phyloP scores from a whole-genome alignment of 371 early-diverging fungal genomes.

The Gilbertella persicaria region DNA sequence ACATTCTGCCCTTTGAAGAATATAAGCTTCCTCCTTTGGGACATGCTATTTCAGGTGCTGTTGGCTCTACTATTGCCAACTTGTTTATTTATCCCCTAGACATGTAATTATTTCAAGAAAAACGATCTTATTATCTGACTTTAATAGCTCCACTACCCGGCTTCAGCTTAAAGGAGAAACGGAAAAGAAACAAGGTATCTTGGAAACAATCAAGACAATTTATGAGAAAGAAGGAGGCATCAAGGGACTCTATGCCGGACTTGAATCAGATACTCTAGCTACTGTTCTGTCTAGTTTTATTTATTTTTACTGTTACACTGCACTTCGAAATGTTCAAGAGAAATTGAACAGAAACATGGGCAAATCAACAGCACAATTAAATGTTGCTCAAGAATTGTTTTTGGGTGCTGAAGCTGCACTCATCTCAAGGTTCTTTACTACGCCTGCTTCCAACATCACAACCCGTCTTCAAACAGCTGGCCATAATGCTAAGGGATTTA shows the following conservation, averaged over 20 bases:
- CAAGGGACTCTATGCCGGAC: conserved; percentile 55
- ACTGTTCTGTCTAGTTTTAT: conserved; percentile 61
- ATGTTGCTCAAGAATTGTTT: conserved; percentile 58
- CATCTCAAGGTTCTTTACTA: conserved; percentile 60
- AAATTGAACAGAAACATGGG: conserved; percentile 43
- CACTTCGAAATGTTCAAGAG: conserved; percentile 58
- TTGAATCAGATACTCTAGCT: conserved; percentile 59
- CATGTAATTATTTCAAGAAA: conserved; percentile 39
- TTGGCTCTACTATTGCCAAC: conserved; percentile 60
- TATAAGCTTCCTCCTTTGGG: conserved; percentile 63
- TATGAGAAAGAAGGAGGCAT: conserved; percentile 56
- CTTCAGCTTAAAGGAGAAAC: conserved; percentile 35
- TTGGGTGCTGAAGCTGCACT: conserved; percentile 64
- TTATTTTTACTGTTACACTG: conserved; percentile 64
- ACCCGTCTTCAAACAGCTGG: conserved; percentile 59
- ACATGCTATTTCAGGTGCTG: conserved; percentile 63
- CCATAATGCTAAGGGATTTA: conserved; percentile 21
- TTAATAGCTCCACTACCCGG: conserved; percentile 41
- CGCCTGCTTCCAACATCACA: conserved; percentile 60
- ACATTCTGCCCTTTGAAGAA: conserved; percentile 46
- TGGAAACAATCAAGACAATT: conserved; percentile 46
- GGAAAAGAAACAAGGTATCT: conserved; percentile 26
- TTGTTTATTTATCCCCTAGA: conserved; percentile 64
- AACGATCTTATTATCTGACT: background rate
- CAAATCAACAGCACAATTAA: conserved; percentile 43